Conservation (phyloP, 2,329 filamentous ascomycete species). For the Penicillium sp. region DNA sequence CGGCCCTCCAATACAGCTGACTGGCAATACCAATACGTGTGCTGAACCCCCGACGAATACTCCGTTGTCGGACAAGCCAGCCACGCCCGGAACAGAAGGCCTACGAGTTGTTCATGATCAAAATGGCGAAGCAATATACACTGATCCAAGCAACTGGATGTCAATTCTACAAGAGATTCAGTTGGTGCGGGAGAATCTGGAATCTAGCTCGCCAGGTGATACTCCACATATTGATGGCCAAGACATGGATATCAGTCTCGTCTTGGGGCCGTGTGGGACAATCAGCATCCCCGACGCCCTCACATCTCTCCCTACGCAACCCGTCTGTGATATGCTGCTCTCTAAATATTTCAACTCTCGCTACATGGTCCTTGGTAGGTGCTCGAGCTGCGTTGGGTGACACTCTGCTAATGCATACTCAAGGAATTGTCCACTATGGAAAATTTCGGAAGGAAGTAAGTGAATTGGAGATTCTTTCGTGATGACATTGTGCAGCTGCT, state of each 20-base stretch:
- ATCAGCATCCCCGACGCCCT: slow-evolving; percentile 8
- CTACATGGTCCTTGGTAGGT: slow-evolving; percentile 16
- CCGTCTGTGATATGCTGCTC: slow-evolving; percentile 14
- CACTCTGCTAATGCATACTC: not conserved
- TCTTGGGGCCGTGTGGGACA: not conserved
- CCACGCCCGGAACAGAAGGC: not conserved
- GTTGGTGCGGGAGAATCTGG: slow-evolving; percentile 7
- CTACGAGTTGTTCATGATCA: not conserved
- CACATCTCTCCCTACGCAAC: slow-evolving; percentile 4
- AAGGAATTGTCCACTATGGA: slow-evolving; percentile 19
- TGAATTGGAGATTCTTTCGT: not conserved
- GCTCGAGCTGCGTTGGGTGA: not conserved
- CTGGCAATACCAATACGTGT: not conserved
- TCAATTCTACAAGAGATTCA: slow-evolving; percentile 18
- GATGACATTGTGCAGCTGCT: not conserved
- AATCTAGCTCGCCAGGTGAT: not conserved
- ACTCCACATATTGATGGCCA: not conserved
- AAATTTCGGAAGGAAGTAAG: slow-evolving; percentile 17
- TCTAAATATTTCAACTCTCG: slow-evolving; percentile 17
- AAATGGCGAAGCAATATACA: slow-evolving; percentile 3
- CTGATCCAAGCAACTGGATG: slow-evolving; percentile 17
- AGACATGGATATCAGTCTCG: slow-evolving; percentile 2
- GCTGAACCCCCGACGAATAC: not conserved
- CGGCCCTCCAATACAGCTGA: not conserved
- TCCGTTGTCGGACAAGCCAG: not conserved